Evolutionary conservation across 2,329 filamentous ascomycete genomes (phyloP).

Genomic region (Fusarium coicis): DNA sequence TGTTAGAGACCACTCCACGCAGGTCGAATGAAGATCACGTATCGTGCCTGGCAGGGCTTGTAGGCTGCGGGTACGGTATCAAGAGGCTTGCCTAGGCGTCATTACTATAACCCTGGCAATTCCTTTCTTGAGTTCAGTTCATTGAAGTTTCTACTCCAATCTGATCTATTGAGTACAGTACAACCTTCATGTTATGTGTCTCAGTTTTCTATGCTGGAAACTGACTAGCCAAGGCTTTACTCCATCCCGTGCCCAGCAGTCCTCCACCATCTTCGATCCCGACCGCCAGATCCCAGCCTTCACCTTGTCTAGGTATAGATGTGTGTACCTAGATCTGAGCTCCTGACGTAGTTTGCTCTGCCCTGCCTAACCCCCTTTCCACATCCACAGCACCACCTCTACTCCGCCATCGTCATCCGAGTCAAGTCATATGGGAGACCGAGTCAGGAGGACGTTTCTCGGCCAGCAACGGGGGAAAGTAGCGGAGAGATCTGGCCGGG

Average conservation of each 20-base stretch:
- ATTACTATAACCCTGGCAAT: background rate
- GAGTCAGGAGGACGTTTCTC: constrained; percentile 43
- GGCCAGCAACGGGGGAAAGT: constrained; percentile 30
- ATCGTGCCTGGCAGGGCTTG: constrained; percentile 12
- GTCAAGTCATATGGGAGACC: constrained; percentile 44
- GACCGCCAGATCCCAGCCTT: constrained; percentile 22
- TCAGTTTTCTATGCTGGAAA: background rate
- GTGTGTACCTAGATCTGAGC: constrained; percentile 29
- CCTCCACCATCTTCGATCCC: constrained; percentile 29
- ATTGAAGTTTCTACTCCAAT: background rate
- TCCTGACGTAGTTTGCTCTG: constrained; percentile 31
- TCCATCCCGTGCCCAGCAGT: constrained; percentile 9
- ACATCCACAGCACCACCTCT: constrained; percentile 29
- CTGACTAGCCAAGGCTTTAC: background rate
- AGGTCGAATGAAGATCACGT: background rate
- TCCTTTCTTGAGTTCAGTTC: background rate
- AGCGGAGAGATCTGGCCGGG: background rate
- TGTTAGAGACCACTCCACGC: constrained; percentile 3
- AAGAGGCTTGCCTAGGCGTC: constrained; percentile 1
- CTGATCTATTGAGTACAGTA: background rate
- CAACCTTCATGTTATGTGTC: background rate
- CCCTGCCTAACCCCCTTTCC: constrained; percentile 21
- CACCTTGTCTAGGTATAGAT: constrained; percentile 7
- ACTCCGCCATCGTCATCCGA: constrained; percentile 42
- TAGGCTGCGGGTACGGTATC: background rate